Conservation (phyloP, 768 basidiomycete genomes). For the Gyrodon lividus region DNA sequence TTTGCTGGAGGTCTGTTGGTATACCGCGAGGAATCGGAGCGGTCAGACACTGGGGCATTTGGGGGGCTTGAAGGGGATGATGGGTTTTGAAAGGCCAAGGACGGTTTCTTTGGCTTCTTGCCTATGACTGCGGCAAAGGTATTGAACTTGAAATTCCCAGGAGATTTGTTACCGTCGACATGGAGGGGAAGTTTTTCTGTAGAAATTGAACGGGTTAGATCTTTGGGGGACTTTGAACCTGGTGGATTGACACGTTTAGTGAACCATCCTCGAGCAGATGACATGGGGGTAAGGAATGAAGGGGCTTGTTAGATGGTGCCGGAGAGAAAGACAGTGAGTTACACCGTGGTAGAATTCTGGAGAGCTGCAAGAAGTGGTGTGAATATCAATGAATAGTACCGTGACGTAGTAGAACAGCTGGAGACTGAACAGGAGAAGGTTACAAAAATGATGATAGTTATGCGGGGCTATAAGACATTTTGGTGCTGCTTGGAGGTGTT, state of each 20-base stretch:
- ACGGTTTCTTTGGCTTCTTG: slow-evolving; percentile 60
- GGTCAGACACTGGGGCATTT: slow-evolving; percentile 14
- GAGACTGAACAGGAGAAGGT: background rate
- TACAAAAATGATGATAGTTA: background rate
- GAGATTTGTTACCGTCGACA: slow-evolving; percentile 19
- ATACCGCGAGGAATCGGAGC: slow-evolving; percentile 25
- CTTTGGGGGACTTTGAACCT: slow-evolving; percentile 22
- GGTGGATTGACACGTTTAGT: slow-evolving; percentile 18
- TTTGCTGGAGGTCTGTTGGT: slow-evolving; percentile 48
- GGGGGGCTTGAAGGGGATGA: slow-evolving; percentile 17
- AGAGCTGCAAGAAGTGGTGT: background rate
- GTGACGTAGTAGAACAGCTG: background rate
- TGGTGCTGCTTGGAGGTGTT: background rate
- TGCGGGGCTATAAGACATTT: background rate
- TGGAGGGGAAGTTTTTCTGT: slow-evolving; percentile 27
- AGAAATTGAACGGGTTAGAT: slow-evolving; percentile 29
- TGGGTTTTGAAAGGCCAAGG: slow-evolving; percentile 52
- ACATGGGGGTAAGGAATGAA: slow-evolving; percentile 12
- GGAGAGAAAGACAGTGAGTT: slow-evolving; percentile 1
- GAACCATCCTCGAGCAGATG: slow-evolving; percentile 29
- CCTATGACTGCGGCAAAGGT: slow-evolving; percentile 62
- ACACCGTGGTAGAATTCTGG: background rate
- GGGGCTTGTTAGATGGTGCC: background rate
- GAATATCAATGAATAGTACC: background rate
- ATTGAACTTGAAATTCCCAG: slow-evolving; percentile 45